Evolutionary conservation across 345 rosid species (phyloP).

Genomic region (Arabidopsis arenosa): DNA sequence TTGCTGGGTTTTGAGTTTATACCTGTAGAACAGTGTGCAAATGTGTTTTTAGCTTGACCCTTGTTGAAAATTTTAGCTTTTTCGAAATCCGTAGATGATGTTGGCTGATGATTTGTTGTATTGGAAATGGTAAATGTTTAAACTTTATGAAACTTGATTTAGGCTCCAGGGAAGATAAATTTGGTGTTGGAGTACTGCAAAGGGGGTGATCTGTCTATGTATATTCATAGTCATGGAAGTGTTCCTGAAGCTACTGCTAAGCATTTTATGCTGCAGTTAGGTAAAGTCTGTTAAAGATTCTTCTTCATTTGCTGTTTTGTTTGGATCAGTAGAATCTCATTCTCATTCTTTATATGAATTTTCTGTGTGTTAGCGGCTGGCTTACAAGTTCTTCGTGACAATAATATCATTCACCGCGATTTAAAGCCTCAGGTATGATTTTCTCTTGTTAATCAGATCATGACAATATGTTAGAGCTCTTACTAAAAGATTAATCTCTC

Average conservation of each 20-base stretch:
- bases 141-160: conserved; percentile 19
- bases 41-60: background rate
- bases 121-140: conserved; percentile 11
- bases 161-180: conserved; percentile 88
- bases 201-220: conserved; percentile 95
- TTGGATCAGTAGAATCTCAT: conserved; percentile 9
- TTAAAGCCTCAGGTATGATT: conserved; percentile 90
- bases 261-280: conserved; percentile 96
- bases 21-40: background rate
- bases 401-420: conserved; percentile 96
- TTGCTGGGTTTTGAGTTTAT: background rate
- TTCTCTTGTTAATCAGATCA: conserved; percentile 7
- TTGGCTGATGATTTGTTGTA: background rate
- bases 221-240: conserved; percentile 74
- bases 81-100: background rate
- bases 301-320: conserved; percentile 30
- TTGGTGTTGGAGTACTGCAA: conserved; percentile 89
- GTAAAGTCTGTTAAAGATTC: conserved; percentile 44
- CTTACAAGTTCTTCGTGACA: conserved; percentile 86
- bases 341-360: conserved; percentile 8
- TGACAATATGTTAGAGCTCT: conserved; percentile 4
- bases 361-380: conserved; percentile 71
- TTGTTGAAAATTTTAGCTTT: background rate
- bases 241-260: conserved; percentile 82
- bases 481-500: background rate